Conservation (phyloP, 2,329 filamentous ascomycete species). For the Exophiala phaeomuriformis region DNA sequence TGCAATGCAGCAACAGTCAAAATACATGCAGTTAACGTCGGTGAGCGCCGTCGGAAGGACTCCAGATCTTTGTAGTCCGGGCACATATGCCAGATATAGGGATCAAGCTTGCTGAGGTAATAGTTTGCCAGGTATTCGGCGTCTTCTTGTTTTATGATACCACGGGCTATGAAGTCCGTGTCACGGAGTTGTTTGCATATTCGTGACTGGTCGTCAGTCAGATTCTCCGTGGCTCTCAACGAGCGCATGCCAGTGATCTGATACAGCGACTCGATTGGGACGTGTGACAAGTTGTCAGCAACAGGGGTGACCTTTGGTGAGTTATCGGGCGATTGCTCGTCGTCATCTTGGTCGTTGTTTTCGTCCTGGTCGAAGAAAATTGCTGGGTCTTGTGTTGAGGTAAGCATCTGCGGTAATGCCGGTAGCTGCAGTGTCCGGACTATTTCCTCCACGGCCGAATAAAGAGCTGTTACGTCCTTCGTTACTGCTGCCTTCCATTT, state of each 20-base stretch:
- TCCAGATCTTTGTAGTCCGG: constrained; percentile 42
- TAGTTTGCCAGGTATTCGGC: constrained; percentile 38
- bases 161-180: constrained; percentile 46
- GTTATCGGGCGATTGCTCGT: constrained; percentile 37
- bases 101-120: constrained; percentile 41
- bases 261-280: constrained; percentile 34
- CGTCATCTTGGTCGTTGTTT: constrained; percentile 40
- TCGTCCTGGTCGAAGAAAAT: constrained; percentile 33
- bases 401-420: constrained; percentile 33
- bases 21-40: constrained; percentile 45
- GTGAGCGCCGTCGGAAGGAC: constrained; percentile 42
- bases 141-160: constrained; percentile 39
- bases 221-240: constrained; percentile 30
- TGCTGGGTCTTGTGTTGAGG: constrained; percentile 27
- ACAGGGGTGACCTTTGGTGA: constrained; percentile 29
- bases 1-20: constrained; percentile 46
- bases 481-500: constrained; percentile 37
- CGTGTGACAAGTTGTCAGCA: constrained; percentile 30
- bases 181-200: constrained; percentile 35
- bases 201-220: constrained; percentile 27
- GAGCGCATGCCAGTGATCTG: constrained; percentile 32
- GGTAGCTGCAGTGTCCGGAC: constrained; percentile 36
- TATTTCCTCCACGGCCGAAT: constrained; percentile 31
- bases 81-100: constrained; percentile 44
- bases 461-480: constrained; percentile 29